Conservation (phyloP, 441 rosid species). For the Populus hybrid region DNA sequence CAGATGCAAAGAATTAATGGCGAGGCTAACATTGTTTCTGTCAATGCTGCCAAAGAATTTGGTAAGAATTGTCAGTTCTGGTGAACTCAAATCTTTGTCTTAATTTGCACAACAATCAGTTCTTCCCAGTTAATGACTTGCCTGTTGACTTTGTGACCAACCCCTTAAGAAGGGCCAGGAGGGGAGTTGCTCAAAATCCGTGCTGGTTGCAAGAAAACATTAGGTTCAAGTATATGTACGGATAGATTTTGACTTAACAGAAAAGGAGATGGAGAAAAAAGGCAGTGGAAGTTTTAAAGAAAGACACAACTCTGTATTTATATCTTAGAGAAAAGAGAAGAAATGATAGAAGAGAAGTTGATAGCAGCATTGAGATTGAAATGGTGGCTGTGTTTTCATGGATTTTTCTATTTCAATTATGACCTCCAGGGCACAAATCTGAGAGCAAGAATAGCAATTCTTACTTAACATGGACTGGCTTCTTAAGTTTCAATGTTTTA, state of each 20-base stretch:
- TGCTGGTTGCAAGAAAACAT: not conserved
- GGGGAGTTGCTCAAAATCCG: not conserved
- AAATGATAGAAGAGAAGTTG: not conserved
- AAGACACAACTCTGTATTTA: not conserved
- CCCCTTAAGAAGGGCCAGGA: not conserved
- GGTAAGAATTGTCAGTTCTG: slow-evolving; percentile 42
- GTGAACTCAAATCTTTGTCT: not conserved
- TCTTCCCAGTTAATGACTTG: not conserved
- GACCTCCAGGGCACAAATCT: not conserved
- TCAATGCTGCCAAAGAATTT: slow-evolving; percentile 75
- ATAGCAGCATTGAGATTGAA: not conserved
- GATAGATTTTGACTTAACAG: not conserved
- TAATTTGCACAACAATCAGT: not conserved
- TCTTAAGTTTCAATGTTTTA: not conserved
- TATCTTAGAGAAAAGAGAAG: not conserved
- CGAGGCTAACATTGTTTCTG: slow-evolving; percentile 78
- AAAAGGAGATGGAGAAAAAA: not conserved
- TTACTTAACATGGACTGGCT: not conserved
- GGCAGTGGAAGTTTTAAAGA: not conserved
- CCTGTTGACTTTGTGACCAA: not conserved
- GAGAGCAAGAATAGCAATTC: not conserved
- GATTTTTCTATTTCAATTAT: not conserved
- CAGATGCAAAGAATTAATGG: slow-evolving; percentile 91
- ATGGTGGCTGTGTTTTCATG: not conserved
- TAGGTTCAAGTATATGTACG: not conserved